These are phyloP conservation scores for Trichosporon asahii DNA, from an alignment of 1,284 basidiomycete species.

Conservation along the genomic window DNA sequence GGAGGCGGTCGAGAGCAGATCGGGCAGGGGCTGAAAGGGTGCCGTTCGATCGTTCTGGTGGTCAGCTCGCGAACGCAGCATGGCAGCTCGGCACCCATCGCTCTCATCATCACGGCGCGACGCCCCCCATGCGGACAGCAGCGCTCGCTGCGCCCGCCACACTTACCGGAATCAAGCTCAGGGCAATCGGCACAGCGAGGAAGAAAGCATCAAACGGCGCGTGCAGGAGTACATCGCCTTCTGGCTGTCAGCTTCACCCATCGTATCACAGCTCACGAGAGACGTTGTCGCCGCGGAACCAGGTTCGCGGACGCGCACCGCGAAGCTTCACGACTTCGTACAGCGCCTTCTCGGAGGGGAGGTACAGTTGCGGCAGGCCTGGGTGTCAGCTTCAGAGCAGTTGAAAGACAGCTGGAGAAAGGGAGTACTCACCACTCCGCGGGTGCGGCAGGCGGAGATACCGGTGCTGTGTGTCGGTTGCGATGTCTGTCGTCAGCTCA, in stretches of 20 bases:
- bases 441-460: conserved; percentile 48
- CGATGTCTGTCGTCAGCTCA: conserved; percentile 32
- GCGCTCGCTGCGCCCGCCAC: not conserved
- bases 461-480: conserved; percentile 27
- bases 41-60: conserved; percentile 13
- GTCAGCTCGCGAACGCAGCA: not conserved
- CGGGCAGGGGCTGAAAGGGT: conserved; percentile 43
- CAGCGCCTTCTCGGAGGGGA: conserved; percentile 28
- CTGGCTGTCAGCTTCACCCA: conserved; percentile 22
- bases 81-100: not conserved
- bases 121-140: too few relatives aligned
- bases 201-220: conserved; percentile 44
- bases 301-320: conserved; percentile 38
- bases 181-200: conserved; percentile 41
- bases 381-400: conserved; percentile 16
- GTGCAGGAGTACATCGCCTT: conserved; percentile 41
- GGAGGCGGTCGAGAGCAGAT: conserved; percentile 36
- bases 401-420: too few relatives aligned
- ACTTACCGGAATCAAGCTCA: conserved; percentile 34
- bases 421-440: conserved; percentile 36
- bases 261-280: conserved; percentile 29
- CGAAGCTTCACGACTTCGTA: conserved; percentile 39
- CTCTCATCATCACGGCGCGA: too few relatives aligned
- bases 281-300: conserved; percentile 43
- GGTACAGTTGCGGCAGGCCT: conserved; percentile 44